A percentile compares a stretch with the other conserved stretches of the same genome.
These are phyloP conservation scores for Sphaerobolus stellatus DNA, from an alignment of 1,284 basidiomycete genomes.

Conservation along the genomic window DNA sequence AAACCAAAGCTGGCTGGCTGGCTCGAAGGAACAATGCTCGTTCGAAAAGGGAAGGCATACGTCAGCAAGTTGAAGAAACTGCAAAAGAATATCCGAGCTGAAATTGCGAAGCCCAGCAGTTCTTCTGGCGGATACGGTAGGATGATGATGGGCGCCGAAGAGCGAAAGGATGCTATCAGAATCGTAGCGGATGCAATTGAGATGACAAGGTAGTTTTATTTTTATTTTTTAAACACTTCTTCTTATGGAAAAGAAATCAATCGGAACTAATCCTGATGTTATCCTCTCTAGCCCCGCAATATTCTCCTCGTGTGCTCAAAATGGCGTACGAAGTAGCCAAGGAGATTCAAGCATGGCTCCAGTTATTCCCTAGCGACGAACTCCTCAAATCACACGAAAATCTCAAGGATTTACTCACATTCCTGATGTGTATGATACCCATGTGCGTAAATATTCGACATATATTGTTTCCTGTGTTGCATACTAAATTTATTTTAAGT, in stretches of 20 bases:
- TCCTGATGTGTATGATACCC: conserved; percentile 6
- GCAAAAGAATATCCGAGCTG: background rate
- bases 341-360: conserved; percentile 6
- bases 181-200: conserved; percentile 9
- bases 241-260: background rate
- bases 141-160: background rate
- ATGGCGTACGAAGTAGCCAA: conserved; percentile 1
- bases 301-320: conserved; percentile 1
- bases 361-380: background rate
- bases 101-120: background rate
- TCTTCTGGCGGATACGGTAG: background rate
- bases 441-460: background rate
- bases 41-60: conserved; percentile 1
- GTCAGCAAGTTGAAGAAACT: conserved; percentile 1
- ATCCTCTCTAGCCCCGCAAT: background rate
- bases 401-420: background rate
- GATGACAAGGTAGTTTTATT: conserved; percentile 1
- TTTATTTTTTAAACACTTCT: background rate
- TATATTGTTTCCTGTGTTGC: background rate
- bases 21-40: background rate
- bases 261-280: background rate
- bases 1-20: background rate
- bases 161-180: background rate
- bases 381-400: background rate
- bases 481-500: background rate